Base-by-base conservation (phyloP, 192 early-diverging fungal genomes). In the Paraglomus occultum region DNA sequence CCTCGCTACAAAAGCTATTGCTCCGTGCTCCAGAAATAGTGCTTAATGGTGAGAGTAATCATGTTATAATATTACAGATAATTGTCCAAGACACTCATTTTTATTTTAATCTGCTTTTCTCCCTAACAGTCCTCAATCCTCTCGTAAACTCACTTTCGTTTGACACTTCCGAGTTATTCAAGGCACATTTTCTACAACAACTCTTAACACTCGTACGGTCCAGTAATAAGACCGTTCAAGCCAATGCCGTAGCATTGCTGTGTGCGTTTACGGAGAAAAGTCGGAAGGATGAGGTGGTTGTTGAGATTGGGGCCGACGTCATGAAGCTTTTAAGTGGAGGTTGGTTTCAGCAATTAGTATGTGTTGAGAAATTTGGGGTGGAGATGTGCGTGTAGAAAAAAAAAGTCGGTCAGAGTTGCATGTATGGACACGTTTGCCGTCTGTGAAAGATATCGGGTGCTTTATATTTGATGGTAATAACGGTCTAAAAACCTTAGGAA, bases 11-110 rank as follows among this genome's bases (percentile, higher is more conserved):
- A 47, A 86, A 89, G 50, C 83, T 93, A 75, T 81, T 93, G 63
- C 77, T 96, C 53, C 87, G 95, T 50, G 91, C 95, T 10, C 95
- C 95, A 14, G 95, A 95, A 66, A 82, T 88, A 54, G 86, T 89
- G 42, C 80, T 94, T 50, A 79, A 77, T 74, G 72, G 87, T 86
- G 77, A 49, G 57, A 52, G 8, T 51, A 7, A 39, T 22, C 3
- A 31, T 31, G 31, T 31, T 31, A 31, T 5, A 15, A 2, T 31
- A 31, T 31, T 31, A 31, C 31, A 3, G 31, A 31, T 38, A 10
- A n/a, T 42, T 48, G 42, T 0, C 3, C 39, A 67, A 40, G 1
- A 64, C 12, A 23, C 31, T 2, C 38, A 38, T 22, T 23, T 23
- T 23, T 40, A 65, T 8, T 47, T 5, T 54, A 42, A 48, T 57